Base-by-base conservation (phyloP, 352 stramenopile species). In the Pythium brachiatum region DNA sequence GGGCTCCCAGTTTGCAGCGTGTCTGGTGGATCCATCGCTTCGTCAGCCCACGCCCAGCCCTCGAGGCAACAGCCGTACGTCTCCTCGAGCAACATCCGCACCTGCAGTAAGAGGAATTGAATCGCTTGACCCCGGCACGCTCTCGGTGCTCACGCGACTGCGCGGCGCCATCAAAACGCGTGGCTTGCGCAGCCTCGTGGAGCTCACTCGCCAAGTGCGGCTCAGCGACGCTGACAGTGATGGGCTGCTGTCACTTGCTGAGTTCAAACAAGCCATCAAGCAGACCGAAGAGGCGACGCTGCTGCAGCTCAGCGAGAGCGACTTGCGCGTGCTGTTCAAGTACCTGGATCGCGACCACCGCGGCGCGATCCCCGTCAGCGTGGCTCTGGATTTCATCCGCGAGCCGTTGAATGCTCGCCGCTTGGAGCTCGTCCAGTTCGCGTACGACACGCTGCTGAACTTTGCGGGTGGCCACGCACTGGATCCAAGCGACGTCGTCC, bases 381-480 rank as follows among this genome's bases (percentile, higher is more conserved):
- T 91, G 26, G 93, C 94, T 31, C 68, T 98, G 29, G 76, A 92
- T 62, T 76, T 90, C 11, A 76, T 98, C 11, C 78, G 88, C 20
- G 83, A 84, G n/a, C 83, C 83, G 6, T 83, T 98, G 72, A 92
- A 78, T 57, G 36, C 77, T 23, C 69, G 75, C 0, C 79, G 92
- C n/a, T 43, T 84, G 44, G 57, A 76, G 53, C 72, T 97, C 9
- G 82, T 96, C 7, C 79, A 75, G 8, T 64, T 75, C 2, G 92
- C 91, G 20, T 98, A 97, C 50, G 47, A 57, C 16, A 23, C 46
- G 29, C 54, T 72, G 7, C 1, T 20, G 1, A 51, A 57, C 0
- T n/a, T 38, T 3, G 20, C 23, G 6, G 26, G 18, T 2, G 31
- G 34, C 11, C 60, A 71, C 3, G 32, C 73, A 11, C 68, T 95